Evolutionary conservation across 2,329 filamentous ascomycete species (phyloP).

Genomic region (Gremmenia infestans): DNA sequence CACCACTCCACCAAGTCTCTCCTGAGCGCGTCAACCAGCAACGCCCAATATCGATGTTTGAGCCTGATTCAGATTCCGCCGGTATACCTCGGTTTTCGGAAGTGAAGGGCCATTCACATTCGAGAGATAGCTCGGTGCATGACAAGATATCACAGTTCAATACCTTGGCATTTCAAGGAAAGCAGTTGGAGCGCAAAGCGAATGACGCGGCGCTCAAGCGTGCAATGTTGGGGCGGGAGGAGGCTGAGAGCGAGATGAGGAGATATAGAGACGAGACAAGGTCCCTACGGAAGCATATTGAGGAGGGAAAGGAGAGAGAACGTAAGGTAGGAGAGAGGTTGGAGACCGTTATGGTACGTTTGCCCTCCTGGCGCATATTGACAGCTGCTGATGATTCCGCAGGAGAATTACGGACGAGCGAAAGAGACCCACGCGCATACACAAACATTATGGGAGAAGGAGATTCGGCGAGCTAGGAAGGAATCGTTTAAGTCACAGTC

Average conservation of each 20-base stretch:
- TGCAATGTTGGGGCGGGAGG: slow-evolving; percentile 63
- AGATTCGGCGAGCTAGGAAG: slow-evolving; percentile 63
- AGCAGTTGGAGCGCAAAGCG: slow-evolving; percentile 58
- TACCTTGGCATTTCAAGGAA: slow-evolving; percentile 51
- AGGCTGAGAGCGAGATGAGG: slow-evolving; percentile 64
- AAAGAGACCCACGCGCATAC: slow-evolving; percentile 66
- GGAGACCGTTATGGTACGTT: slow-evolving; percentile 63
- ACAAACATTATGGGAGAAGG: slow-evolving; percentile 67
- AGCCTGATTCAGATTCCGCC: slow-evolving; percentile 16
- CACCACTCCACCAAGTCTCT: slow-evolving; percentile 56
- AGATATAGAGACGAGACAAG: slow-evolving; percentile 57
- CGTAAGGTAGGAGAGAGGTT: slow-evolving; percentile 60
- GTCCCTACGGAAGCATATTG: slow-evolving; percentile 50
- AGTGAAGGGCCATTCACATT: slow-evolving; percentile 20
- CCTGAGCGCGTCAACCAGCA: slow-evolving; percentile 59
- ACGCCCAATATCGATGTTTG: slow-evolving; percentile 23
- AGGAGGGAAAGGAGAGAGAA: slow-evolving; percentile 63
- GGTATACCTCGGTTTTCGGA: slow-evolving; percentile 7
- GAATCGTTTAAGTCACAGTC: slow-evolving; percentile 74
- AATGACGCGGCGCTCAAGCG: slow-evolving; percentile 62
- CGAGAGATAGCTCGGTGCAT: slow-evolving; percentile 56
- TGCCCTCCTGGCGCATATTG: slow-evolving; percentile 24
- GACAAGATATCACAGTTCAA: slow-evolving; percentile 71
- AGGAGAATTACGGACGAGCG: slow-evolving; percentile 66
- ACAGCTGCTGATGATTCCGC: slow-evolving; percentile 11